Evolutionary conservation across 2,329 filamentous ascomycete species (phyloP).

Genomic region (Cladosporium sp.): DNA sequence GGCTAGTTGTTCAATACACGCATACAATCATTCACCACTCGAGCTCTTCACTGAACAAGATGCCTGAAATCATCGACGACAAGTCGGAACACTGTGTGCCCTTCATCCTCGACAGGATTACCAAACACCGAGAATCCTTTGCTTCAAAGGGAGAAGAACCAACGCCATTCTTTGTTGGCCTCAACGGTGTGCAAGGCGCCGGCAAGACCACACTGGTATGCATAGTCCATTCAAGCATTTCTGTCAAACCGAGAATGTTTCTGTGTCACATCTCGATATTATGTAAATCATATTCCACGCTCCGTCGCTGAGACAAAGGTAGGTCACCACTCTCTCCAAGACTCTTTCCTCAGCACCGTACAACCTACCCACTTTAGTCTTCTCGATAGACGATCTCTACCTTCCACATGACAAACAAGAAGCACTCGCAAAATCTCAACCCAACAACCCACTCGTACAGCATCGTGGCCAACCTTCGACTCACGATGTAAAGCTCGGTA

Average conservation of each 20-base stretch:
- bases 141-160: slow-evolving; percentile 36
- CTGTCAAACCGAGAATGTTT: not conserved
- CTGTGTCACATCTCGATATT: not conserved
- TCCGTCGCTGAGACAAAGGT: slow-evolving; percentile 26
- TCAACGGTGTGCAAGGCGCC: slow-evolving; percentile 89
- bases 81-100: slow-evolving; percentile 76
- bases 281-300: not conserved
- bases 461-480: slow-evolving; percentile 82
- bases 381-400: slow-evolving; percentile 90
- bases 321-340: slow-evolving; percentile 58
- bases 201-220: slow-evolving; percentile 85
- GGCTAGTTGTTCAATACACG: not conserved
- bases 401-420: slow-evolving; percentile 70
- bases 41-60: slow-evolving; percentile 27
- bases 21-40: not conserved
- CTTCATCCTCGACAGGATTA: slow-evolving; percentile 68
- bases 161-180: slow-evolving; percentile 78
- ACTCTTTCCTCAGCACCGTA: slow-evolving; percentile 61
- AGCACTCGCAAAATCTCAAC: slow-evolving; percentile 64
- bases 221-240: not conserved
- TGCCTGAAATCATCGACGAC: slow-evolving; percentile 68
- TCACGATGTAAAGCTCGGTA: slow-evolving; percentile 71
- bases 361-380: slow-evolving; percentile 66
- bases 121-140: slow-evolving; percentile 50
- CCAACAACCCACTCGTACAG: slow-evolving; percentile 74